Percentiles rank a stretch among this genome's conserved stretches.
phyloP scores from a whole-genome alignment of 306 rosid genomes.

The Psophocarpus tetragonolobus region DNA sequence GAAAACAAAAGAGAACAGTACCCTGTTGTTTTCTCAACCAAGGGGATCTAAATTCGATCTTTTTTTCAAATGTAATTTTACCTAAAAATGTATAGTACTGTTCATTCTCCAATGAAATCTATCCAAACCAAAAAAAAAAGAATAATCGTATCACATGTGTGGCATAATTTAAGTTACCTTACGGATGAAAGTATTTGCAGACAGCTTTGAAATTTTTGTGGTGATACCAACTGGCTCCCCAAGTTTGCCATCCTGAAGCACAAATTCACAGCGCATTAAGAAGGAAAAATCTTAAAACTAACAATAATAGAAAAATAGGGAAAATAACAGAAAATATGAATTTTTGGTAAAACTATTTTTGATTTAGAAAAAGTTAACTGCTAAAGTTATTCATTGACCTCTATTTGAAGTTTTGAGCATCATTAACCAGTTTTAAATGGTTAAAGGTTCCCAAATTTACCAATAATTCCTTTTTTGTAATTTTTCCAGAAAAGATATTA shows the following conservation, averaged over 20 bases:
- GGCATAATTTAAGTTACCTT: constrained; percentile 50
- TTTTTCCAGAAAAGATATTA: constrained; percentile 2
- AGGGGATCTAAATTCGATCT: constrained; percentile 2
- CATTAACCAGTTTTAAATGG: background rate
- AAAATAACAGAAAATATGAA: background rate
- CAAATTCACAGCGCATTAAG: constrained; percentile 10
- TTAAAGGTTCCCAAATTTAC: constrained; percentile 6
- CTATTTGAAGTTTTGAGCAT: background rate
- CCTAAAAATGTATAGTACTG: background rate
- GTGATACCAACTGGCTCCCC: constrained; percentile 44
- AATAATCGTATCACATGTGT: constrained; percentile 3
- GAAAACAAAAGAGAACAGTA: background rate
- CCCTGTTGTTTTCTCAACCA: constrained; percentile 1
- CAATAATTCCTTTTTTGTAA: background rate
- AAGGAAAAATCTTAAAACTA: constrained; percentile 4
- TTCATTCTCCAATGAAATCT: background rate
- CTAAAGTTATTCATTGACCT: background rate
- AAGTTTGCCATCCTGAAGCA: constrained; percentile 52
- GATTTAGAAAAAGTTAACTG: background rate
- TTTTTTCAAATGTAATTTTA: background rate
- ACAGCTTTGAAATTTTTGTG: constrained; percentile 51
- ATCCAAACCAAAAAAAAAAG: background rate
- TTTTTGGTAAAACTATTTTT: background rate
- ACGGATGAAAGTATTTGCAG: constrained; percentile 51
- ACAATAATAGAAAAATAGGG: background rate